Base-by-base conservation (phyloP, 2,329 filamentous ascomycete genomes). In the Corniculantispora saksenae region DNA sequence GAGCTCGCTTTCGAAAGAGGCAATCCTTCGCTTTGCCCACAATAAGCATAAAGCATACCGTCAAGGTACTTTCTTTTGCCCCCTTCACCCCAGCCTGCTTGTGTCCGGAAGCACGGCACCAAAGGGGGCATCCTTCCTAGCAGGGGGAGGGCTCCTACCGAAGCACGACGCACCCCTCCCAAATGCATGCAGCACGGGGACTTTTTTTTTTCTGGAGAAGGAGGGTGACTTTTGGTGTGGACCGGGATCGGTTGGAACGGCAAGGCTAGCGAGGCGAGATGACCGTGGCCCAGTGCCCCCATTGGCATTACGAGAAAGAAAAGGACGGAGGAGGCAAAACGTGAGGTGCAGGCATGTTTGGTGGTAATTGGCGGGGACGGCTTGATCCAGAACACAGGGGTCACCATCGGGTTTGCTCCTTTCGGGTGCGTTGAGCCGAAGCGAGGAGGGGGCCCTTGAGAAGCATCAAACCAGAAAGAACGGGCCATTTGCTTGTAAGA, bases 231-330 rank as follows among this genome's bases (percentile, higher is more conserved):
- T 25, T 47, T 56, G 29, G 29, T 63, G 61, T 57, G 61, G 61
- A n/a, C 61, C 54, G 54, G 61, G 61, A 58, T 59, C 61, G 61
- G 61, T 64, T 64, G 43, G 54, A 19, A 64, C 61, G 61, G 61
- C 61, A 64, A 57, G 61, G 51, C 61, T 64, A 64, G 35, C 54
- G 61, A 59, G 19, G 54, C 35, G 27, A 63, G 51, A 63, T 63
- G 61, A 63, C 61, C 50, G 25, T 47, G 17, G 38, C n/a, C 47
- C 48, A 23, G n/a, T 12, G 50, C 47, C 60, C 23, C 59, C 59
- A 45, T 60, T 35, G 19, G 27, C 25, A 63, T 63, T 63, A 56
- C 61, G 53, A 56, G 48, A 40, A 57, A 43, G 25, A 35, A 61
- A 61, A 43, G 47, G 9, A 17, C 17, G 19, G 21, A 19, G 40